Evolutionary conservation across 805 yeast species (phyloP), one percentile per base, ranked within the genome.

Genomic region (Dipodascus albidus): DNA sequence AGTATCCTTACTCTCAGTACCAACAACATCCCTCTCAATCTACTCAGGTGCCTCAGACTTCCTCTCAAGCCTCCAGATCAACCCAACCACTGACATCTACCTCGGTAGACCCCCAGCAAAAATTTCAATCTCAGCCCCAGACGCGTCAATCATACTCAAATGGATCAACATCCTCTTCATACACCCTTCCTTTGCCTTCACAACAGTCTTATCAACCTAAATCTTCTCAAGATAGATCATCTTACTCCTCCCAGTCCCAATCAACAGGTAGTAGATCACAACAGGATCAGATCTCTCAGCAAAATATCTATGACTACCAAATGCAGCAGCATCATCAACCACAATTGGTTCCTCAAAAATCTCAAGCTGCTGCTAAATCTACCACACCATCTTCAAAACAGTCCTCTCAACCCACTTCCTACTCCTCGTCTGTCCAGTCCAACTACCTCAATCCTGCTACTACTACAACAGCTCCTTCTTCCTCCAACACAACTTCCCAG

Each of bases 281-380:
- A 38, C 44, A 38, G 44, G 20, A 38, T 8, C 44, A 38, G 44
- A 11, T n/a, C 6, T 17, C 44, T 11, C 44, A 38, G 20, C 44
- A 38, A 14, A n/a, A 8, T 14, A 6, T 27, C 11, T 27, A 27
- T 27, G 33, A 27, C 33, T 27, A 27, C 33, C 44, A 38, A 14
- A 14, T n/a, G 44, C 44, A 38, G 15, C 20, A 14, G 6, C 44
- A 38, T 8, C 20, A 14, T 3, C 44, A 38, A 14, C 44, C 44
- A n/a, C 44, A 38, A 14, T 38, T 38, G 44, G 20, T 38, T 38
- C 44, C 44, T 38, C 44, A 38, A 38, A 38, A 38, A 38, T 38
- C 44, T 38, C 17, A 14, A n/a, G n/a, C 44, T 6, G 15, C 14
- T 31, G 6, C 20, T 14, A n/a, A 14, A 6, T n/a, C 44, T n/a